Conservation (phyloP, 768 basidiomycete genomes). For the Boletus rubroflammeus region DNA sequence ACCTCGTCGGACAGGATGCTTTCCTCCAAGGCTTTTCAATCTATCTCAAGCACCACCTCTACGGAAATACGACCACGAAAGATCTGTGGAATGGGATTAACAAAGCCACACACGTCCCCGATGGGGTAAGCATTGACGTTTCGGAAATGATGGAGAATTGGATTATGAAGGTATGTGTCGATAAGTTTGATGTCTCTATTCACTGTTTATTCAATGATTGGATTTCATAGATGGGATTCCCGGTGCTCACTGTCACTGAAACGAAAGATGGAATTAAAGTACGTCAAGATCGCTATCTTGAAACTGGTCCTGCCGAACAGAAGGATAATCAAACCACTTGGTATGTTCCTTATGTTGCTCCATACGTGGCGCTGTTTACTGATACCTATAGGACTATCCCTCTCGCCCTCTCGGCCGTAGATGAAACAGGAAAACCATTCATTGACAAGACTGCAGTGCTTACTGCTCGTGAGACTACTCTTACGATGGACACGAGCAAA, state of each 20-base stretch:
- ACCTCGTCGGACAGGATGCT: constrained; percentile 82
- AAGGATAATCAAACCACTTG: constrained; percentile 89
- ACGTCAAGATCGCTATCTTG: constrained; percentile 89
- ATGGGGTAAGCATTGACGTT: constrained; percentile 49
- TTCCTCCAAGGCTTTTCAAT: constrained; percentile 88
- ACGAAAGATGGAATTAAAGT: constrained; percentile 65
- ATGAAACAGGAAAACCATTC: constrained; percentile 50
- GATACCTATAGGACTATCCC: constrained; percentile 66
- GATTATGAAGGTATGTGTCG: constrained; percentile 63
- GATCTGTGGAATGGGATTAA: constrained; percentile 88
- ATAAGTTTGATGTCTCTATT: background rate
- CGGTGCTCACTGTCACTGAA: constrained; percentile 85
- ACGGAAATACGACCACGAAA: constrained; percentile 77
- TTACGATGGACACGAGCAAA: constrained; percentile 69
- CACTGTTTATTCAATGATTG: background rate
- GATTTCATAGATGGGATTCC: constrained; percentile 67
- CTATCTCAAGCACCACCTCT: constrained; percentile 87
- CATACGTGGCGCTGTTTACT: background rate
- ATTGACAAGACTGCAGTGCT: constrained; percentile 66
- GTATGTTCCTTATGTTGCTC: constrained; percentile 36
- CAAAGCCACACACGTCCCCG: constrained; percentile 53
- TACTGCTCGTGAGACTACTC: constrained; percentile 58
- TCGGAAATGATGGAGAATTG: constrained; percentile 86
- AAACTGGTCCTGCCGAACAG: constrained; percentile 71
- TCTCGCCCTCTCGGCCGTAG: constrained; percentile 64